A percentile compares a stretch with the other conserved stretches of the same genome.
Evolutionary conservation across 257 asterid genomes (phyloP).

Genomic region (Cruciata laevipes): DNA sequence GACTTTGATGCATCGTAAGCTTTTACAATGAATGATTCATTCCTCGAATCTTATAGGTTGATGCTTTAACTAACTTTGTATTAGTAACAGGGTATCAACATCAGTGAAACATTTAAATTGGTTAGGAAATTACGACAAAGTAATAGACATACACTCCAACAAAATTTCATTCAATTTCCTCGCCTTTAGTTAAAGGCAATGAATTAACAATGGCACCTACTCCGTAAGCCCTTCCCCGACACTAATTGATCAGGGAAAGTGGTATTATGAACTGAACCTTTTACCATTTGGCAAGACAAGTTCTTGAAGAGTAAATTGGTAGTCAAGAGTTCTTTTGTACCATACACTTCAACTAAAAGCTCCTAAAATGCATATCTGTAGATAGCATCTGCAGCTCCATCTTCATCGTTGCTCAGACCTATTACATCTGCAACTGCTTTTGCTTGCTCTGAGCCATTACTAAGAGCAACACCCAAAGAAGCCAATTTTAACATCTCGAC

Average conservation of each 20-base stretch:
- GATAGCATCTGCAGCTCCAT: conserved; percentile 96
- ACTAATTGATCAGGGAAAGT: not conserved
- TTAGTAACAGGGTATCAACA: too few relatives aligned
- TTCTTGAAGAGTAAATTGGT: not conserved
- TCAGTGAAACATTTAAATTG: too few relatives aligned
- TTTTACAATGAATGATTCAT: too few relatives aligned
- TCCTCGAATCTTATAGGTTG: too few relatives aligned
- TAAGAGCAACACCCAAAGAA: conserved; percentile 78
- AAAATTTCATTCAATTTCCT: too few relatives aligned
- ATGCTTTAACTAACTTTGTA: too few relatives aligned
- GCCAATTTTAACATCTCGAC: conserved; percentile 95
- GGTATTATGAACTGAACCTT: not conserved
- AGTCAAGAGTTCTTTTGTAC: not conserved
- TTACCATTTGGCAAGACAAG: not conserved
- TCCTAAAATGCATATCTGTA: conserved; percentile 79
- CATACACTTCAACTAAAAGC: not conserved
- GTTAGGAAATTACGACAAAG: too few relatives aligned
- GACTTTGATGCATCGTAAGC: too few relatives aligned
- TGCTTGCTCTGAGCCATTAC: conserved; percentile 89
- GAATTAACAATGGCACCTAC: not conserved
- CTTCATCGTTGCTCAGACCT: conserved; percentile 87
- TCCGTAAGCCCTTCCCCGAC: not conserved
- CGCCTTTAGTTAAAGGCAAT: not conserved
- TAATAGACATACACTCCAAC: too few relatives aligned
- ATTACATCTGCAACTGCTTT: conserved; percentile 79